Base-by-base conservation (phyloP, 345 rosid genomes). In the Geranium brycei region DNA sequence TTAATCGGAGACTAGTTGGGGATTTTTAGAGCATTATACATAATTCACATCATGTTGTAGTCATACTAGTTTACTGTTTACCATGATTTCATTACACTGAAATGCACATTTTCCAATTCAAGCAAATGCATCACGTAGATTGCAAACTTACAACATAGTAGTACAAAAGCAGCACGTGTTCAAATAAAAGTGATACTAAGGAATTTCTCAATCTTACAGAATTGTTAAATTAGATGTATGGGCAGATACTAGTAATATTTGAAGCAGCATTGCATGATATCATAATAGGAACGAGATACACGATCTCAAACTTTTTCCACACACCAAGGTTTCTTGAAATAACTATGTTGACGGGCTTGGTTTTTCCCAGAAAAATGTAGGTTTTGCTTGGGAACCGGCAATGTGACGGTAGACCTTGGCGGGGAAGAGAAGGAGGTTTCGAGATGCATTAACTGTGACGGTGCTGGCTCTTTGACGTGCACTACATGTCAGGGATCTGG, bases 401-500 rank as follows among this genome's bases (percentile, higher is more conserved):
- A 64, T 0, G 79, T 93, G 61, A 80, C 78, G 0, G 87, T 80
- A 62, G 97, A 86, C 69, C 87, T 87, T 17, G 95, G 97, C 10
- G 95, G 86, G 17, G 86, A 69, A 41, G 89, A 86, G 69, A 89
- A 82, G 66, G 97, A 90, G 77, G 84, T 82, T 35, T 93, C 97
- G 0, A 62, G 17, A 62, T 93, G 97, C 66, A 85, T 93, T 51
- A 90, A 93, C 62, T 88, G 99, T 31, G 89, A 87, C 0, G 91
- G 95, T 35, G 80, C 59, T 62, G 99, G 96, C 72, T 86, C 95
- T 30, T 84, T 85, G 69, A 87, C 97, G 1, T 93, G 99, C 72
- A 93, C 97, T 47, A 93, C 97, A 70, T 93, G 99, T 75, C 97
- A 88, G 79, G 96, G 99, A 76, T 72, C 79, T 13, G 96, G 96